phyloP scores from a whole-genome alignment of 805 yeast species.

The Candida lessepsii region DNA sequence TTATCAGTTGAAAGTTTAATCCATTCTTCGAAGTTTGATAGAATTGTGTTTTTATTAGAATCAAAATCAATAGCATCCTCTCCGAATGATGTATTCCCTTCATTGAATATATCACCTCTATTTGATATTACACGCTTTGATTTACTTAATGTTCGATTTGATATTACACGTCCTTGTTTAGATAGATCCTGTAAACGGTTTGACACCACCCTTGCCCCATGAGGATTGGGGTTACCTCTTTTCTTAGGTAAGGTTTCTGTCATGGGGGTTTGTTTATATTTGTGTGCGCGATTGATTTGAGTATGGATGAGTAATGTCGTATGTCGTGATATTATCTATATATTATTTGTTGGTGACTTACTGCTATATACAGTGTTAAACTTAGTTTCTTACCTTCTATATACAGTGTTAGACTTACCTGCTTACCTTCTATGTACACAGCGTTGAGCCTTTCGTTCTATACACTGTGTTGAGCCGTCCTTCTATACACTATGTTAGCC shows the following conservation, averaged over 20 bases:
- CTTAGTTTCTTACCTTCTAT: too few species aligned
- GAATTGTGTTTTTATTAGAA: constrained; percentile 41
- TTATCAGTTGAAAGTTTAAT: constrained; percentile 47
- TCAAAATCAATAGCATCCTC: constrained; percentile 44
- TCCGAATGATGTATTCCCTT: constrained; percentile 24
- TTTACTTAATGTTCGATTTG: constrained; percentile 22
- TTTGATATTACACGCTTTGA: constrained; percentile 18
- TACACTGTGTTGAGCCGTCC: not conserved
- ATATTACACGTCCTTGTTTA: constrained; percentile 28
- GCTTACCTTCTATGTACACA: too few species aligned
- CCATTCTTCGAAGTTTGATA: constrained; percentile 50
- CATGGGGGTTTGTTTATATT: constrained; percentile 11
- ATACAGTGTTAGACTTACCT: too few species aligned
- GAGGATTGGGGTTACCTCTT: constrained; percentile 15
- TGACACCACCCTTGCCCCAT: constrained; percentile 17
- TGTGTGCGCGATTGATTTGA: constrained; percentile 8
- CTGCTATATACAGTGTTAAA: too few species aligned
- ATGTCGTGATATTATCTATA: not conserved
- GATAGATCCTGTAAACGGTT: constrained; percentile 26
- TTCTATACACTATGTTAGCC: too few species aligned
- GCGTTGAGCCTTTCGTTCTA: not conserved
- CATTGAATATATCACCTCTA: constrained; percentile 20
- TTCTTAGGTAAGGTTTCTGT: constrained; percentile 27
- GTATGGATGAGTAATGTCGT: not conserved
- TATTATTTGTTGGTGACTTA: too few species aligned